Base-by-base conservation (phyloP, 2,329 filamentous ascomycete species). In the Dothideomycetes sp. region DNA sequence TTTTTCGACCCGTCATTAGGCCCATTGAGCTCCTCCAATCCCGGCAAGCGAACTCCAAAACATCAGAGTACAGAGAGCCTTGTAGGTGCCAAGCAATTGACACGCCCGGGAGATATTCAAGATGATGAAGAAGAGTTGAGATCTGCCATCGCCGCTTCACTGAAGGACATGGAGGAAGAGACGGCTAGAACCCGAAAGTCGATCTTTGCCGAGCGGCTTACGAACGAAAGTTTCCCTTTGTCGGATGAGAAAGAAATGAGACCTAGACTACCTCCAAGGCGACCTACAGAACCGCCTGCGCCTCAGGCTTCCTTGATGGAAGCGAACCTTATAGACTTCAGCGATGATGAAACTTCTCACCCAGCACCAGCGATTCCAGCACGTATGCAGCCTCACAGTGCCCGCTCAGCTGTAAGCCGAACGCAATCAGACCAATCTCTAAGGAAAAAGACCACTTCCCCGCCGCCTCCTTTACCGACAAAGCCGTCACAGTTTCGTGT, bases 1-100 rank as follows among this genome's bases (percentile, higher is more conserved):
- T 96, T 91, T 57, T 95, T 95, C 53, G 84, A 94, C 47, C 70
- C 77, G 11, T 71, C 73, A 0, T 55, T 68, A 19, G 55, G 61
- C 47, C 47, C 58, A 55, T 44, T 54, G 43, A 47, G 55, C 22
- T 51, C 22, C 27, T 43, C 9, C 5, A 35, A 51, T 38, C 45
- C 38, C 34, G 43, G 34, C 17, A 31, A 45, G 5, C 44, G 51
- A 22, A n/a, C n/a, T n/a, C n/a, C n/a, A n/a, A n/a, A 47, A 52
- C 22, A 27, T 27, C 41, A 49, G 24, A 58, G 52, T 38, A 46
- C 49, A 2, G 57, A 59, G 32, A 52, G 49, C 37, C 44, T 60
- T 24, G 41, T 46, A 1, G 45, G 46, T 41, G 55, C 57, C 19
- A 59, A 57, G 42, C 43, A 51, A 15, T 41, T 59, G 1, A 51